Conservation (phyloP, 306 rosid genomes). For the Cicer chorassanicum region DNA sequence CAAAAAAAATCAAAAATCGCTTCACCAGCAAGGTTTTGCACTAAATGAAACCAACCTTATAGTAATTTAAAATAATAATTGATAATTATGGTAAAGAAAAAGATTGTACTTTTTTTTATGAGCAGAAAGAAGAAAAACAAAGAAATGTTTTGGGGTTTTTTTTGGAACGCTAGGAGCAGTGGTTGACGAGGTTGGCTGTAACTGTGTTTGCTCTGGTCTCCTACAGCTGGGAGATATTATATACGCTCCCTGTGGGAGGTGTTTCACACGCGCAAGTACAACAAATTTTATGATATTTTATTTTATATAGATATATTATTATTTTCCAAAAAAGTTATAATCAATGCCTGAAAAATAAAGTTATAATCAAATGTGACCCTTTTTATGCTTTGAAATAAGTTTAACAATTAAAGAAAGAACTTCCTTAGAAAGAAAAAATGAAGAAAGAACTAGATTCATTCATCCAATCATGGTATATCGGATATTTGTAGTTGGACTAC, state of each 20-base stretch:
- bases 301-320: no score
- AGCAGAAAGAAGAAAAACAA: neutral
- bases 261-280: conserved; percentile 14
- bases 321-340: no score
- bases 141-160: neutral
- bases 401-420: no score
- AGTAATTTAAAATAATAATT: conserved; percentile 25
- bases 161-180: conserved; percentile 15
- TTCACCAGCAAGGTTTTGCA: conserved; percentile 46
- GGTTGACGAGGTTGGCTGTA: conserved; percentile 45
- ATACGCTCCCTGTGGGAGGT: conserved; percentile 38
- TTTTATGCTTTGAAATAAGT: no score
- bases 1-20: conserved; percentile 9
- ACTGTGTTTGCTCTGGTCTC: conserved; percentile 25
- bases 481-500: no score
- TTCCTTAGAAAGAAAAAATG: no score
- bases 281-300: neutral
- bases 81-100: neutral
- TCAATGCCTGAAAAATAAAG: no score
- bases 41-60: conserved; percentile 40
- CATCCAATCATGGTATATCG: no score
- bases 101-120: neutral
- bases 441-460: no score
- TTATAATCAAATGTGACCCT: no score
- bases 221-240: neutral